These are phyloP conservation scores for Fusarium coffeatum DNA, from an alignment of 2,329 filamentous ascomycete genomes.

Conservation along the genomic window DNA sequence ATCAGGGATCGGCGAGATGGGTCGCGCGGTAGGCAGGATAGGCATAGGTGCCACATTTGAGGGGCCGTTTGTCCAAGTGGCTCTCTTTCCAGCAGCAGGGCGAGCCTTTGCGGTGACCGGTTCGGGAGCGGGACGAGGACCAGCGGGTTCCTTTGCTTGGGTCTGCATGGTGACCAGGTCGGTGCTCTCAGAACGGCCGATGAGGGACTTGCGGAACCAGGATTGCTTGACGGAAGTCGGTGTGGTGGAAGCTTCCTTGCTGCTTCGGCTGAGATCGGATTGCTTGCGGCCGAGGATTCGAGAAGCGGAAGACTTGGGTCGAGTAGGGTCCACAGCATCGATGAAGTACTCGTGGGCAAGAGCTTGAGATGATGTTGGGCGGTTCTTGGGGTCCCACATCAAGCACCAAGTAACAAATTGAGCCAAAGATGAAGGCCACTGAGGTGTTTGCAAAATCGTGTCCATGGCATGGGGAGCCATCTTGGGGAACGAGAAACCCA, in stretches of 20 bases:
- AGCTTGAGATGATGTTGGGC: conserved; percentile 94
- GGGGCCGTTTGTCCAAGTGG: conserved; percentile 90
- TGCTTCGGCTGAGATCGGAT: conserved; percentile 79
- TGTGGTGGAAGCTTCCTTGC: conserved; percentile 70
- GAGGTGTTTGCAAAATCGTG: conserved; percentile 87
- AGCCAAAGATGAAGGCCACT: conserved; percentile 89
- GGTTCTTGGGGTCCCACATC: conserved; percentile 96
- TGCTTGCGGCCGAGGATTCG: conserved; percentile 89
- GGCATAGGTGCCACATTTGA: conserved; percentile 90
- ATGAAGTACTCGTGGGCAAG: conserved; percentile 93
- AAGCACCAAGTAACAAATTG: conserved; percentile 98
- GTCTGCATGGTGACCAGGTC: conserved; percentile 66
- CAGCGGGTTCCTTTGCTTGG: conserved; percentile 59
- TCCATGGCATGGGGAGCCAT: conserved; percentile 99
- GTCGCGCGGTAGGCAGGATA: conserved; percentile 92
- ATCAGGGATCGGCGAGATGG: conserved; percentile 96
- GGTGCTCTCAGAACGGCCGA: conserved; percentile 78
- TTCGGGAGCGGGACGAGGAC: conserved; percentile 59
- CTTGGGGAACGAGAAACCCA: conserved; percentile 98
- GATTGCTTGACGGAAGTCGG: conserved; percentile 85
- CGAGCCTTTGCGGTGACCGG: conserved; percentile 53
- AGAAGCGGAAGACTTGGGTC: conserved; percentile 90
- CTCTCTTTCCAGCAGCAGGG: conserved; percentile 77
- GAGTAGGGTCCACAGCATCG: conserved; percentile 90
- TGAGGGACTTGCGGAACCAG: conserved; percentile 96